Percentiles rank a stretch among this genome's conserved stretches.
Conservation (phyloP, 2,329 filamentous ascomycete species). For the Camptophora hylomeconis region DNA sequence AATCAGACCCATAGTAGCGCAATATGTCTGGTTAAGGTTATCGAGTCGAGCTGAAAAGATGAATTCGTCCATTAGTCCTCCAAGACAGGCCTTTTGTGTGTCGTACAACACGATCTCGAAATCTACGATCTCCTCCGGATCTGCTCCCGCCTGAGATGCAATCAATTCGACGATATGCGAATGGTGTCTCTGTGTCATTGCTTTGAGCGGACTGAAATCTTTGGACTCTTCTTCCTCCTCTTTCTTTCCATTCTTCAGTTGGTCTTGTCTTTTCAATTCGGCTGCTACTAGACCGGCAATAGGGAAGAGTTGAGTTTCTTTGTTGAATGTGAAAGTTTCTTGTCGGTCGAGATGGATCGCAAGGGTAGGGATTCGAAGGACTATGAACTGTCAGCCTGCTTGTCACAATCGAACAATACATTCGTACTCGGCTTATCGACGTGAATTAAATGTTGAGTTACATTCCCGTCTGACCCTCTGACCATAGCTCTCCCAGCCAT, state of each 20-base stretch:
- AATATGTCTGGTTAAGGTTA: slow-evolving; percentile 94
- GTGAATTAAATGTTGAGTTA: slow-evolving; percentile 76
- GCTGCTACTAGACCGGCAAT: slow-evolving; percentile 79
- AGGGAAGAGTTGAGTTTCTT: slow-evolving; percentile 89
- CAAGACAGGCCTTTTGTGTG: slow-evolving; percentile 78
- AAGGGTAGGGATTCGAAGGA: slow-evolving; percentile 82
- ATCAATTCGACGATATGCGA: slow-evolving; percentile 75
- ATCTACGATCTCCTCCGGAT: slow-evolving; percentile 63
- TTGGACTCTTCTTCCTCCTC: slow-evolving; percentile 30
- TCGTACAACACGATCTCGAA: slow-evolving; percentile 98
- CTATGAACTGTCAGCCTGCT: slow-evolving; percentile 15
- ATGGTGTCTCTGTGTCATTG: slow-evolving; percentile 73
- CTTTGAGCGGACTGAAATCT: slow-evolving; percentile 60
- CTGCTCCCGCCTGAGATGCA: slow-evolving; percentile 61
- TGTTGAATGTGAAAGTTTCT: slow-evolving; percentile 83
- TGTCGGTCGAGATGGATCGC: slow-evolving; percentile 88
- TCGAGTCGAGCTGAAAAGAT: slow-evolving; percentile 93
- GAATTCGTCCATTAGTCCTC: slow-evolving; percentile 83
- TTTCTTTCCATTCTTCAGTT: slow-evolving; percentile 21
- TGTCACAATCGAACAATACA: background rate
- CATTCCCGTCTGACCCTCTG: slow-evolving; percentile 56
- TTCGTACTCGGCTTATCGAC: slow-evolving; percentile 61
- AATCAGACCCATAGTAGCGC: slow-evolving; percentile 73
- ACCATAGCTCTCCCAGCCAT: slow-evolving; percentile 83
- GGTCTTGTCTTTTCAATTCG: slow-evolving; percentile 64